Conservation (phyloP, 192 early-diverging fungal genomes). For the Coemansia sp. region DNA sequence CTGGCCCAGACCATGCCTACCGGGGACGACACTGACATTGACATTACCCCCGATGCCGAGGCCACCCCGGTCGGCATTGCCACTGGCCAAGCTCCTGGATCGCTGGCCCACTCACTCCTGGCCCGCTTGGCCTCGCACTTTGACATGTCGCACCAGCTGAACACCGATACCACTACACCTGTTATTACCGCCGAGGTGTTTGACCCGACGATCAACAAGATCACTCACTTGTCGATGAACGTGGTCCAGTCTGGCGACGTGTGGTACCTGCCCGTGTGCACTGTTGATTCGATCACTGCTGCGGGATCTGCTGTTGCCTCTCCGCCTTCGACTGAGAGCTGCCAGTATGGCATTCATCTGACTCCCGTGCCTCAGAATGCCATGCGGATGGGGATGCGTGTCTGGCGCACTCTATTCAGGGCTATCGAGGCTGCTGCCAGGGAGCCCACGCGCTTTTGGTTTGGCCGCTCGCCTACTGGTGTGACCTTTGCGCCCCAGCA, state of each 20-base stretch:
- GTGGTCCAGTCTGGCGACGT: conserved; percentile 15
- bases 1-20: conserved; percentile 13
- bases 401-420: conserved; percentile 7
- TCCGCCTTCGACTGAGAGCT: conserved; percentile 2
- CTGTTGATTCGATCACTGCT: conserved; percentile 1
- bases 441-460: background rate
- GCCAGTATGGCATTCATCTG: conserved; percentile 22
- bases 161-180: background rate
- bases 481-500: background rate
- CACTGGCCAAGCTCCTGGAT: background rate
- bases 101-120: conserved; percentile 7
- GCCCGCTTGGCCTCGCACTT: conserved; percentile 20
- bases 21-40: background rate
- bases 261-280: conserved; percentile 22
- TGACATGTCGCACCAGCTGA: conserved; percentile 12
- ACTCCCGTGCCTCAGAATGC: conserved; percentile 20
- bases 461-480: background rate
- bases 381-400: background rate
- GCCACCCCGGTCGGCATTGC: background rate
- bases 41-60: background rate
- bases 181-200: conserved; percentile 9
- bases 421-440: background rate
- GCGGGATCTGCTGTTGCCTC: background rate
- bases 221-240: conserved; percentile 7
- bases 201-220: conserved; percentile 12